Base-by-base conservation (phyloP, 768 basidiomycete genomes). In the Favolaschia claudopus region DNA sequence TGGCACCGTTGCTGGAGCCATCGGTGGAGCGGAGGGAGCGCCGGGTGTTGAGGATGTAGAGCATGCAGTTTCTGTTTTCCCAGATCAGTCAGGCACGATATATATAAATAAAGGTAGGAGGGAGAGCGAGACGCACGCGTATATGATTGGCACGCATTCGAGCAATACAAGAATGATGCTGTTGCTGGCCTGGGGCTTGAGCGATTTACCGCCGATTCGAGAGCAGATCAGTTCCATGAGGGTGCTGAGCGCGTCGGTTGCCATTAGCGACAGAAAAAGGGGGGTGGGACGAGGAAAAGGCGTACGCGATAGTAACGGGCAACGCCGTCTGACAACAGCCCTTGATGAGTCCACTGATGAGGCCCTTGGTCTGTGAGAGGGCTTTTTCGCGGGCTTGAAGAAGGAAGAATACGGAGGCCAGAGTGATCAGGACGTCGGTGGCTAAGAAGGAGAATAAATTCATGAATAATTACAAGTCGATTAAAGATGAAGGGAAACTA, bases 401-500 rank as follows among this genome's bases (percentile, higher is more conserved):
- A 17, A 56, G 25, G 24, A 38, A 47, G 31, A 22, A 46, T 5
- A 34, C 47, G 8, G 55, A 45, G 15, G 31, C 20, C 27, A 8
- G 31, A 7, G 54, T 55, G 37, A 55, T 55, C 20, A 55, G 54
- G 44, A 55, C 12, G 25, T 55, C 54, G 25, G 54, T 55, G 4
- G 45, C 55, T 56, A n/a, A 20, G 25, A 36, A n/a, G n/a, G n/a
- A n/a, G n/a, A 22, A 14, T 10, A 19, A 20, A 20, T 44, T 19
- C 12, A 19, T n/a, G 22, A 10, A n/a, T n/a, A n/a, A n/a, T n/a
- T n/a, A n/a, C n/a, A n/a, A n/a, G n/a, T n/a, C n/a, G n/a, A n/a
- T n/a, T n/a, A n/a, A n/a, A n/a, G n/a, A n/a, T n/a, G 8, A 9
- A 13, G 22, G 10, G 27, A 39, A 19, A 53, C 51, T 14, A 24